Evolutionary conservation across 2,329 filamentous ascomycete species (phyloP), one percentile per base, ranked within the genome.

Genomic region (Neofusicoccum sp.): DNA sequence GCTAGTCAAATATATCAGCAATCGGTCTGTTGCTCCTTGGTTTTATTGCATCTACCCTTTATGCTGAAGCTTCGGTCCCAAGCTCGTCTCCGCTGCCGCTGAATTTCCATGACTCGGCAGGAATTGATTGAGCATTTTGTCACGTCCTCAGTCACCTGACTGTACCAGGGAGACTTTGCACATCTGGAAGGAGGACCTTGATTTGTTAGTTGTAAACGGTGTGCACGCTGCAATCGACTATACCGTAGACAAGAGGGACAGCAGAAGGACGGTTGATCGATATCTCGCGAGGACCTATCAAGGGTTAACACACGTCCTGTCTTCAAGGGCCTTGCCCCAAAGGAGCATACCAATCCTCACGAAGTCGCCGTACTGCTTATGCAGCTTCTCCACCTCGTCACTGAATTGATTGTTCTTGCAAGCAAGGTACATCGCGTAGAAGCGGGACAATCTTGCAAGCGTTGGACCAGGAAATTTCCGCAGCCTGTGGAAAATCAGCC

Each of bases 401-500:
- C 45, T 38, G 31, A 41, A 36, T 24, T 38, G 40, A 20, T 58
- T 60, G n/a, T 31, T 28, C 34, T 38, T 53, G 31, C 7, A 48
- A 8, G 31, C 30, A 20, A 53, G 20, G 14, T 30, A 38, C 47
- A 48, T 33, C 4, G 36, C 31, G 9, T 54, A 59, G 16, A 51
- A 60, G 38, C 40, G 58, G 6, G 61, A 60, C n/a, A 60, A 11
- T 14, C 28, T 59, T 6, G 57, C 54, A 8, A 40, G 38, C 14
- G 47, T 12, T 2, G 61, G 61, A 2, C 56, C 56, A 7, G 61
- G 57, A 28, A 62, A 54, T 31, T 70, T 66, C 20, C 53, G 68
- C 14, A 78, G 66, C 5, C 72, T n/a, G n/a, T 73, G 54, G 75
- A 70, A 1, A 69, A 60, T 14, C 77, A 71, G 65, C 79, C 75